phyloP scores from a whole-genome alignment of 441 rosid species.

The Croton setiger region DNA sequence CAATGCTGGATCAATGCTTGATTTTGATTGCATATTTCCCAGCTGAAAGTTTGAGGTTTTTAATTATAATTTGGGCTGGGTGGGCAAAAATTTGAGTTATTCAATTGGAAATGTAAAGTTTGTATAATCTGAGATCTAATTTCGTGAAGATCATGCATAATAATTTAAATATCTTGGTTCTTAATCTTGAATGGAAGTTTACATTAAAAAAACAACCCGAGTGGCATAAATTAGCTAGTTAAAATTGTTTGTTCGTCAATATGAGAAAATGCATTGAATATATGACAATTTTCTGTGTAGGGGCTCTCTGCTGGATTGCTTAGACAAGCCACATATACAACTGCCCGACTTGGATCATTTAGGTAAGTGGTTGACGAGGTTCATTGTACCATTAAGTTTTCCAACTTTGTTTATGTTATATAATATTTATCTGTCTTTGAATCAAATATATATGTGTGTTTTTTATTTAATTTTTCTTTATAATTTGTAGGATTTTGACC shows the following conservation, averaged over 20 bases:
- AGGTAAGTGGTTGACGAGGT: conserved; percentile 41
- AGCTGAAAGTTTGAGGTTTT: background rate
- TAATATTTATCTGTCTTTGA: background rate
- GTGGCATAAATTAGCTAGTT: background rate
- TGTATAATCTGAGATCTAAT: background rate
- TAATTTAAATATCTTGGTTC: background rate
- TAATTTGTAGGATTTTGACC: conserved; percentile 70
- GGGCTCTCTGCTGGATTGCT: conserved; percentile 93
- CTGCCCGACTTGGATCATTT: conserved; percentile 98
- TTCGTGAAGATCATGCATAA: background rate
- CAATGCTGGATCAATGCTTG: too few species aligned
- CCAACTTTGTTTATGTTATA: background rate
- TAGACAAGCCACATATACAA: conserved; percentile 97
- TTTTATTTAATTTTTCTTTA: background rate
- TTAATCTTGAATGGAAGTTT: background rate
- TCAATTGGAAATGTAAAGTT: background rate
- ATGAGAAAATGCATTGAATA: background rate
- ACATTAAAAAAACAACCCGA: background rate
- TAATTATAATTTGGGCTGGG: background rate
- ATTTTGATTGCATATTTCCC: background rate
- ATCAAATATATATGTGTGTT: background rate
- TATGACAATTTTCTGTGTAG: conserved; percentile 33
- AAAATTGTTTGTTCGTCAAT: background rate
- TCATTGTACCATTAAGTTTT: background rate
- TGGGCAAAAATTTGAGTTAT: background rate